Evolutionary conservation across 1,139 yeast genomes (phyloP), one percentile per base, ranked within the genome.

Genomic region (Wickerhamiella infanticola): DNA sequence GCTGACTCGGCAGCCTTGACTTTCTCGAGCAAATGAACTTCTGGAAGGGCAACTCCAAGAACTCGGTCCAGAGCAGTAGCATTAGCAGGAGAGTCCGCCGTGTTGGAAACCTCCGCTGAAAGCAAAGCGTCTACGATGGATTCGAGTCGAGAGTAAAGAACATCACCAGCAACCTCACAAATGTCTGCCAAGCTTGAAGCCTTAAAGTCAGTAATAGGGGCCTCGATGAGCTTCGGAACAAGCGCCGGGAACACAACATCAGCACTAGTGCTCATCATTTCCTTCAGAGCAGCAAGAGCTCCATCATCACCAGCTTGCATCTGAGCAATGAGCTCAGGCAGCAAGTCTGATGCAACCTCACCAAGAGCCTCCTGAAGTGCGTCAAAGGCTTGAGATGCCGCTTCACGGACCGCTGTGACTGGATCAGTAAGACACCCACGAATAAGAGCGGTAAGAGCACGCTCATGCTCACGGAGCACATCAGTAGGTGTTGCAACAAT

Each of bases 161-260:
- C 86, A 45, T 76, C 64, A 36, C 96, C 97, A 25, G 97, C 96
- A 42, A 84, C 95, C 45, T 82, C 77, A 0, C 95, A 94, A 60
- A 93, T 72, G 0, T 94, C 79, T 26, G 95, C 86, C 51, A 90
- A 70, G 3, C 96, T 95, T 47, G 73, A 72, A 24, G 95, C 94
- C 64, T 88, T 86, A 68, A 80, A 79, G 0, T 77, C 70, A 55
- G 85, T 86, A 51, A 90, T 77, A 7, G 96, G 96, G 7, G 88
- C 79, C 7, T 78, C 62, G 58, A 88, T 70, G 59, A 93, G 71
- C 0, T 94, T 75, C 44, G 98, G 97, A 50, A 90, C 74, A 60
- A 90, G 73, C 46, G 85, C 81, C 47, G 98, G 97, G 88, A 93
- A 86, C 50, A 90, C 84, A 2, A 83, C 79, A 51, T 85, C 94